Evolutionary conservation across 176 grass and related monocot species (phyloP), one percentile per base, ranked within the genome.

Genomic region (Eragrostis nindensis): DNA sequence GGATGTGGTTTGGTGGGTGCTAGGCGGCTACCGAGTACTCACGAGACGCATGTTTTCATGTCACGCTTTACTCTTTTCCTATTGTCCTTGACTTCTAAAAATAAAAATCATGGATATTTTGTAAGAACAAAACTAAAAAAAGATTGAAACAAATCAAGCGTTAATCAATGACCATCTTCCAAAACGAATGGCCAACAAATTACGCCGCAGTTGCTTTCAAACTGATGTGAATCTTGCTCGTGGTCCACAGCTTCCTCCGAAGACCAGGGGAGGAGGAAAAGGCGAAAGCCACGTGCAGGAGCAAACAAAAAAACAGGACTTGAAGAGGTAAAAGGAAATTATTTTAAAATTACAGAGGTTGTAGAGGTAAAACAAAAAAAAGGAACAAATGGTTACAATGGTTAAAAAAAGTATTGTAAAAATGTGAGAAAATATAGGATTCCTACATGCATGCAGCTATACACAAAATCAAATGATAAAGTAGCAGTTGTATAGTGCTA

Each of bases 161-260:
- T 36, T 7, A n/a, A 77, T 10, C 47, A 77, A 49, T 22, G 43
- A 8, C 11, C 6, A 8, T 21, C 8, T 15, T 27, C 17, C 3
- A 25, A 25, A n/a, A 42, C 55, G 26, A 10, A 24, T 5, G 7
- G 49, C 0, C 6, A 19, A 32, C 32, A 55, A 27, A 41, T 65
- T 64, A 43, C 57, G 36, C 47, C 18, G 56, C n/a, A 1, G 83
- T 79, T 63, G 66, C 83, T 85, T 73, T 85, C 75, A 43, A 47
- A 52, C 13, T 41, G 67, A 79, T 44, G 45, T 17, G 75, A 85
- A 64, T 13, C 42, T 52, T 22, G 30, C 27, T 1, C 78, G 26
- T 53, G 67, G 66, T 54, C 75, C 75, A 65, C 67, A 29, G 16
- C 29, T 76, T 70, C 45, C 73, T 88, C 80, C 73, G 24, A 73